A percentile compares a stretch with the other conserved stretches of the same genome.
Conservation (phyloP, 352 stramenopile species). For the Pythium aristosporum region DNA sequence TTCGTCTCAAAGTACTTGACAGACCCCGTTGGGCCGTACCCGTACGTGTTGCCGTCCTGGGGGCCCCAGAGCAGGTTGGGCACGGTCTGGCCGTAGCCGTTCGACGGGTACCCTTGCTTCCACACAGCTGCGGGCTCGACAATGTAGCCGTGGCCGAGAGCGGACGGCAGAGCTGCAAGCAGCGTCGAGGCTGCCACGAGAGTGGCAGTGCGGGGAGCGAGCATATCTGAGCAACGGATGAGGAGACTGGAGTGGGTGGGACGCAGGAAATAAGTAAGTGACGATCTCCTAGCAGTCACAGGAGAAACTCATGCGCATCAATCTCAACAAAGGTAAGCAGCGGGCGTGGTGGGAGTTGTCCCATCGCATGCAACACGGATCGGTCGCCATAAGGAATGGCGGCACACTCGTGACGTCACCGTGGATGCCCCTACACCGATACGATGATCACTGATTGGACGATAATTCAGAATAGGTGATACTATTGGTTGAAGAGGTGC, state of each 20-base stretch:
- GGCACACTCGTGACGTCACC: background rate
- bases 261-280: background rate
- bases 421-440: background rate
- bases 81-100: conserved; percentile 51
- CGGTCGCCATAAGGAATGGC: background rate
- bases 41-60: conserved; percentile 41
- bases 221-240: background rate
- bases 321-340: background rate
- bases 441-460: conserved; percentile 5
- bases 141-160: conserved; percentile 37
- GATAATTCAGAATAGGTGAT: background rate
- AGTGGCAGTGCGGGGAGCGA: conserved; percentile 5
- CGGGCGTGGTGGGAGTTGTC: background rate
- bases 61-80: conserved; percentile 37
- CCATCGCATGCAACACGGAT: background rate
- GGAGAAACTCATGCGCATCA: background rate
- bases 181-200: conserved; percentile 1
- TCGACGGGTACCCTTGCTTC: conserved; percentile 39
- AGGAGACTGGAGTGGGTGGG: background rate
- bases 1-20: conserved; percentile 39
- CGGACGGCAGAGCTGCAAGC: conserved; percentile 15
- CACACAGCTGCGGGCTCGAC: conserved; percentile 41
- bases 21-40: conserved; percentile 37
- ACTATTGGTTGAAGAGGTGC: conserved; percentile 1
- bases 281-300: background rate